Conservation (phyloP, 306 rosid genomes). For the Vachellia collinsii region DNA sequence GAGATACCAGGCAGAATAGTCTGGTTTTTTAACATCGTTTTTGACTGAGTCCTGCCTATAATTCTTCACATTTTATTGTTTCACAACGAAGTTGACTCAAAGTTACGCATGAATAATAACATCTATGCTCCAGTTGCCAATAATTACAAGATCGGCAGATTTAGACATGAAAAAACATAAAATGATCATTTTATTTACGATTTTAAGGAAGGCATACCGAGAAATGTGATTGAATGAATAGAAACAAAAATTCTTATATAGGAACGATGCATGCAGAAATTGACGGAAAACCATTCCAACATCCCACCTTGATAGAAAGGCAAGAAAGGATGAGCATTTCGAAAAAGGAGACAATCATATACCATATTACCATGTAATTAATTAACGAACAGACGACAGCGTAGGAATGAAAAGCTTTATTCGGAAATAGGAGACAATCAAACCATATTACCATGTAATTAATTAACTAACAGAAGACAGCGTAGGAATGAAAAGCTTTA, state of each 20-base stretch:
- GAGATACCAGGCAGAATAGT: too few relatives aligned
- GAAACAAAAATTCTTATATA: background rate
- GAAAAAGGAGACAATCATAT: background rate
- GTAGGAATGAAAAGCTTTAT: background rate
- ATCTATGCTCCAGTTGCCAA: background rate
- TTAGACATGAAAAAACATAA: background rate
- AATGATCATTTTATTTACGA: too few relatives aligned
- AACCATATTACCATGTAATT: too few relatives aligned
- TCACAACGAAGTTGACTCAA: too few relatives aligned
- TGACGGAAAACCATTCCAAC: background rate
- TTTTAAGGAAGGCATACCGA: too few relatives aligned
- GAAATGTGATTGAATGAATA: too few relatives aligned
- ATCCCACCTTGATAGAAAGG: background rate
- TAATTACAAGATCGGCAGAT: background rate
- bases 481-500: background rate
- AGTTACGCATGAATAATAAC: too few relatives aligned
- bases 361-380: background rate
- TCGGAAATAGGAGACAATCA: background rate
- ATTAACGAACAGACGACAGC: background rate
- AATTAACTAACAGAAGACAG: background rate
- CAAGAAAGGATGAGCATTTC: background rate
- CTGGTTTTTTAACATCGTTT: too few relatives aligned
- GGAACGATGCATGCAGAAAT: background rate
- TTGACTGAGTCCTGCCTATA: too few relatives aligned
- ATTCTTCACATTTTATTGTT: too few relatives aligned